A percentile compares a stretch with the other conserved stretches of the same genome.
Evolutionary conservation across 441 rosid species (phyloP).

Genomic region (Brassica balearica): DNA sequence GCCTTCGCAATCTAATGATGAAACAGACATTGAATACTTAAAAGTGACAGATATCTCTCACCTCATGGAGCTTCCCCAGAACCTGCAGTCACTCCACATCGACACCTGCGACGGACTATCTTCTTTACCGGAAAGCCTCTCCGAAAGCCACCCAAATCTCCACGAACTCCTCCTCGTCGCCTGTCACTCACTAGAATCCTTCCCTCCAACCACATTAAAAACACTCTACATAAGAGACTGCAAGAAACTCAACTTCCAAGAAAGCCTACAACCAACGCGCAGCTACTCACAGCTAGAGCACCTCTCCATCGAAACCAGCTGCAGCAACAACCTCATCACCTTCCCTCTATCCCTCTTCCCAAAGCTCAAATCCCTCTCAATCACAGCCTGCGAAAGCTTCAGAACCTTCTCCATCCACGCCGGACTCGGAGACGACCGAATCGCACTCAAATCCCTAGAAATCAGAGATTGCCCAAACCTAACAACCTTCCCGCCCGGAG

Average conservation of each 20-base stretch:
- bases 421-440: conserved; percentile 44
- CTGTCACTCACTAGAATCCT: conserved; percentile 34
- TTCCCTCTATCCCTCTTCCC: conserved; percentile 49
- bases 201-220: conserved; percentile 39
- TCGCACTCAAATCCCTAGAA: conserved; percentile 44
- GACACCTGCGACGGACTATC: conserved; percentile 35
- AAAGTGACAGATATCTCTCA: conserved; percentile 43
- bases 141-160: conserved; percentile 35
- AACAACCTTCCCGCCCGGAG: conserved; percentile 45
- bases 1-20: conserved; percentile 4
- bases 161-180: conserved; percentile 36
- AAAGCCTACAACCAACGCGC: conserved; percentile 33
- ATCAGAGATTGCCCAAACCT: conserved; percentile 49
- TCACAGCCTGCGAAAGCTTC: conserved; percentile 49
- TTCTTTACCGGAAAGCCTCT: conserved; percentile 37
- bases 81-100: conserved; percentile 41
- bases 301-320: conserved; percentile 41
- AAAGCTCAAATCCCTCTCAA: conserved; percentile 44
- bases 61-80: conserved; percentile 42
- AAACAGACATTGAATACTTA: conserved; percentile 30
- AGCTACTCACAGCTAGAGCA: conserved; percentile 43
- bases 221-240: conserved; percentile 41
- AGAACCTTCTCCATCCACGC: conserved; percentile 39
- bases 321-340: conserved; percentile 38
- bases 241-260: conserved; percentile 40